These are phyloP conservation scores for Trichomonas vaginalis DNA, from an alignment of 208 protist species.

Conservation along the genomic window DNA sequence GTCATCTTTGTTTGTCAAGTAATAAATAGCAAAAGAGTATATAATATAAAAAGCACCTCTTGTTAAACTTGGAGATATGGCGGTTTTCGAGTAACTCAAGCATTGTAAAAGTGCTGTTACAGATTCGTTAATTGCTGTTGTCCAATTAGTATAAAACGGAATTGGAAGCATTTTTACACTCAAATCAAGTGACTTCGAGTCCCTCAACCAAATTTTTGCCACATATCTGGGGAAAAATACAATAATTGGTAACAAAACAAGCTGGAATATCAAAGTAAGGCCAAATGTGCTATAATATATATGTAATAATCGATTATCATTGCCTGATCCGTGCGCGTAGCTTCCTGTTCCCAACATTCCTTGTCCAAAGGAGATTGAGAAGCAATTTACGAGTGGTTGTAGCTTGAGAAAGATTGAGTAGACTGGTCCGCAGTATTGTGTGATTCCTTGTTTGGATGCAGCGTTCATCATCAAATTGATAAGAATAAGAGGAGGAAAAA, in stretches of 20 bases:
- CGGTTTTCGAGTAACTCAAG: neutral
- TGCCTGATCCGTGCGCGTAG: neutral
- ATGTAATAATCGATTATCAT: neutral
- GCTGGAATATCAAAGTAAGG: neutral
- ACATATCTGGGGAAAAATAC: neutral
- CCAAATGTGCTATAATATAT: neutral
- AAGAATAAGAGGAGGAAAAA: neutral
- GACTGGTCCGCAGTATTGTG: neutral
- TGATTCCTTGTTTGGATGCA: neutral
- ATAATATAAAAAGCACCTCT: neutral
- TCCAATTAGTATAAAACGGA: neutral
- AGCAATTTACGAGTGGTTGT: neutral
- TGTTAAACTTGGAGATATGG: neutral
- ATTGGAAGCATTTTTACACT: neutral
- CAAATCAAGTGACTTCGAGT: neutral
- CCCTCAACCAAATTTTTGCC: neutral
- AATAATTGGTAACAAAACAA: neutral
- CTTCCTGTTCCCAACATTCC: neutral
- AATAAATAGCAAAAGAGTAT: neutral
- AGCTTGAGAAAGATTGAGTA: neutral
- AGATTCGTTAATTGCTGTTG: neutral
- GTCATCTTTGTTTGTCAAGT: neutral
- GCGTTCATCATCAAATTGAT: neutral
- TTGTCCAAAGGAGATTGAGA: neutral
- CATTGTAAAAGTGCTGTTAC: neutral